Evolutionary conservation across 345 rosid genomes (phyloP).

Genomic region (Raphanus sativus): DNA sequence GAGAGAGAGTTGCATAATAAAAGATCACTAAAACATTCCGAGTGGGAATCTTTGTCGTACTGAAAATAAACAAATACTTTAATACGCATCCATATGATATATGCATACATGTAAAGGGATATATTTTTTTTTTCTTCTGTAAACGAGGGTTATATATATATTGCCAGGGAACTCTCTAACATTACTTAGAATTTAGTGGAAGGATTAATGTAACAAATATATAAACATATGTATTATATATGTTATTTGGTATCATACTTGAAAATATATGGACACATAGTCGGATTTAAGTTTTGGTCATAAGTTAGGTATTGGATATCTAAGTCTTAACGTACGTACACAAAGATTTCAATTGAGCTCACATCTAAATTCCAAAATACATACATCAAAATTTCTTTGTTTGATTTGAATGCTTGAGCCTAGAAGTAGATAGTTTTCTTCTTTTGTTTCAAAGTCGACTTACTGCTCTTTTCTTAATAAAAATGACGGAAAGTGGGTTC

Average conservation of each 20-base stretch:
- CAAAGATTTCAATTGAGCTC: slow-evolving; percentile 1
- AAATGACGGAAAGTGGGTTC: slow-evolving; percentile 14
- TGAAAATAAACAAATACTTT: too few species aligned
- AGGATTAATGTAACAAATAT: too few species aligned
- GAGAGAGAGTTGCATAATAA: too few species aligned
- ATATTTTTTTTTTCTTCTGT: too few species aligned
- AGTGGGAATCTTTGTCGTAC: too few species aligned
- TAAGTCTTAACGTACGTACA: slow-evolving; percentile 32
- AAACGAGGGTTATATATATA: too few species aligned
- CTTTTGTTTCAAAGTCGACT: slow-evolving; percentile 13
- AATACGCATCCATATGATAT: too few species aligned
- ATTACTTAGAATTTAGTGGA: too few species aligned
- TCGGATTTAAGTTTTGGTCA: slow-evolving; percentile 19
- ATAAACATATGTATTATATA: neutral
- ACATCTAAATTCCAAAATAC: neutral
- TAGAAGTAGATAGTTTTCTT: slow-evolving; percentile 22
- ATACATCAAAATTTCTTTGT: neutral
- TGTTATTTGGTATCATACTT: neutral
- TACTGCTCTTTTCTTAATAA: slow-evolving; percentile 5
- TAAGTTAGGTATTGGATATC: slow-evolving; percentile 32
- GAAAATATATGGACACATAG: neutral
- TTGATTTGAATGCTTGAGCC: slow-evolving; percentile 18
- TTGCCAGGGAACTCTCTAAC: too few species aligned
- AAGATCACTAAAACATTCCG: too few species aligned
- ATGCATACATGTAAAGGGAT: too few species aligned